These are phyloP conservation scores for Phytophthora ramorum DNA, from an alignment of 352 stramenopile genomes.

Conservation along the genomic window DNA sequence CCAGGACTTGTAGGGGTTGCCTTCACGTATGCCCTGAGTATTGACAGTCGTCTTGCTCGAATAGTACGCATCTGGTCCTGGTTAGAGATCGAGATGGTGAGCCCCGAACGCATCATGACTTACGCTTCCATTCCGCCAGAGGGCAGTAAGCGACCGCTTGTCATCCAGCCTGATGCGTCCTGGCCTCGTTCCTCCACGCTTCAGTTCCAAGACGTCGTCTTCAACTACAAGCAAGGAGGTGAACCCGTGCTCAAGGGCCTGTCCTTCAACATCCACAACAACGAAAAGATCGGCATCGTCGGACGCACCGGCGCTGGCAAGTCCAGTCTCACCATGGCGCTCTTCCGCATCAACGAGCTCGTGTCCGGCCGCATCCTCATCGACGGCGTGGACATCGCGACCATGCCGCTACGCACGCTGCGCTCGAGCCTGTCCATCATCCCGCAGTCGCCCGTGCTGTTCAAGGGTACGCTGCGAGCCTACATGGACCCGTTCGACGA, in stretches of 20 bases:
- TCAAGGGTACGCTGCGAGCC: constrained; percentile 85
- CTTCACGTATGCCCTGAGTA: constrained; percentile 87
- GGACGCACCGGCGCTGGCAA: constrained; percentile 90
- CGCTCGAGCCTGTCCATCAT: constrained; percentile 50
- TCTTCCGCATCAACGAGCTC: constrained; percentile 91
- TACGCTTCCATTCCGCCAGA: constrained; percentile 38
- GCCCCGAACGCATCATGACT: constrained; percentile 57
- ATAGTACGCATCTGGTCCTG: constrained; percentile 47
- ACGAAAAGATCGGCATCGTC: constrained; percentile 86
- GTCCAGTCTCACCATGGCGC: constrained; percentile 78
- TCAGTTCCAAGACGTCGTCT: constrained; percentile 80
- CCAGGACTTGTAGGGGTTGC: constrained; percentile 72
- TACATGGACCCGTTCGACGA: constrained; percentile 92
- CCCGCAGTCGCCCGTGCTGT: constrained; percentile 87
- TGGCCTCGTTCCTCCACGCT: constrained; percentile 84
- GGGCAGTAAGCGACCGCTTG: constrained; percentile 27
- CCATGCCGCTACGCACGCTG: constrained; percentile 37
- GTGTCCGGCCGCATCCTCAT: constrained; percentile 51
- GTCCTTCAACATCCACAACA: constrained; percentile 59
- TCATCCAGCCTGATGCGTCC: constrained; percentile 16
- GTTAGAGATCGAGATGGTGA: constrained; percentile 65
- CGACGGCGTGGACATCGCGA: constrained; percentile 47
- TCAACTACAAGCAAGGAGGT: constrained; percentile 77
- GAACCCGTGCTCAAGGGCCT: constrained; percentile 56
- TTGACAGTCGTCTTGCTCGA: constrained; percentile 87